Evolutionary conservation across 805 yeast species (phyloP).

Genomic region (Ogataea angusta): DNA sequence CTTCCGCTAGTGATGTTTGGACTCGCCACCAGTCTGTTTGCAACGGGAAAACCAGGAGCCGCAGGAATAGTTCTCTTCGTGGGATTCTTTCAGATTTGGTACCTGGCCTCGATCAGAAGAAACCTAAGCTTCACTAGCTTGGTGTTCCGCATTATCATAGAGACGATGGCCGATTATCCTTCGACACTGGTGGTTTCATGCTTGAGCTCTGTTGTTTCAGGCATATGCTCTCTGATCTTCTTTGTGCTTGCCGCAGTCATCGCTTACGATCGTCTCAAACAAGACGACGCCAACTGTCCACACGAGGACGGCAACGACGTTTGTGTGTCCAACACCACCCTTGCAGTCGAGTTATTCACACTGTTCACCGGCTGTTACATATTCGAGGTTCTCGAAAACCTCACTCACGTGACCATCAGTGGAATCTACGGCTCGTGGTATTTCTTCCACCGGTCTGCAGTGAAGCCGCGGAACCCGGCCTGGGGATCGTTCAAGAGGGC

Average conservation of each 20-base stretch:
- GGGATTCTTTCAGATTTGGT: conserved; percentile 22
- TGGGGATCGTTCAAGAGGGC: conserved; percentile 75
- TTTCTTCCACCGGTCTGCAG: conserved; percentile 51
- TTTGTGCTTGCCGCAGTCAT: conserved; percentile 62
- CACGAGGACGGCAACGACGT: conserved; percentile 29
- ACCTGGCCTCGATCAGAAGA: conserved; percentile 24
- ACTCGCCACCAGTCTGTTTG: conserved; percentile 19
- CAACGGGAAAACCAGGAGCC: conserved; percentile 19
- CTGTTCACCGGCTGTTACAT: conserved; percentile 82
- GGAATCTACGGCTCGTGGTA: conserved; percentile 93
- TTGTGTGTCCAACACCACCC: conserved; percentile 30
- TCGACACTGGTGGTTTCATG: conserved; percentile 53
- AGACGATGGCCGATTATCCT: conserved; percentile 71
- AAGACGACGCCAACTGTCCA: conserved; percentile 53
- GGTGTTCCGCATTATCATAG: conserved; percentile 48
- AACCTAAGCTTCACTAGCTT: conserved; percentile 30
- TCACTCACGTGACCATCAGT: conserved; percentile 75
- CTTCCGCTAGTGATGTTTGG: conserved; percentile 28
- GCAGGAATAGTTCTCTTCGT: conserved; percentile 19
- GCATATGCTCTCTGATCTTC: conserved; percentile 61
- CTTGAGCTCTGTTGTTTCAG: conserved; percentile 40
- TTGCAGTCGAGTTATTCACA: conserved; percentile 47
- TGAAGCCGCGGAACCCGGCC: conserved; percentile 74
- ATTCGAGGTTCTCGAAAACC: conserved; percentile 76
- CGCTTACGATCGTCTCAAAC: conserved; percentile 20